Conservation (phyloP, 2,329 filamentous ascomycete species). For the Penicillium sp. region DNA sequence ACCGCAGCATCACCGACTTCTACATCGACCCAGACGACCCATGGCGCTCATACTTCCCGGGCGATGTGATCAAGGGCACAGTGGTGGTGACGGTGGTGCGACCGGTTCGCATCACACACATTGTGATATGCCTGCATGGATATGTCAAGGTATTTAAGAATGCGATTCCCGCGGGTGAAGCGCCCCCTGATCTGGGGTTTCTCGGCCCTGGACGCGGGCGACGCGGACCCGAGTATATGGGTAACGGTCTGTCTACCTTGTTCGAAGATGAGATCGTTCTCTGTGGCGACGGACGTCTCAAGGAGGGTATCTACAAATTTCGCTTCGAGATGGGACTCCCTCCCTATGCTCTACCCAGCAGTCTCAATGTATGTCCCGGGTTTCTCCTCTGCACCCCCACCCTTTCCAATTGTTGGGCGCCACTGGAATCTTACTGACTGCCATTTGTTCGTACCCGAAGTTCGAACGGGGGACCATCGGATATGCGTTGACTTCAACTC, state of each 20-base stretch:
- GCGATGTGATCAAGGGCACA: constrained; percentile 56
- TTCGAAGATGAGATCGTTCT: constrained; percentile 61
- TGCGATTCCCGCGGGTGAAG: constrained; percentile 51
- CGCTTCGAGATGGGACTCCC: constrained; percentile 60
- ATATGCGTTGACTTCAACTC: constrained; percentile 82
- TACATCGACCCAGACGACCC: constrained; percentile 58
- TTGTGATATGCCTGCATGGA: constrained; percentile 58
- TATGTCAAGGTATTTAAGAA: constrained; percentile 62
- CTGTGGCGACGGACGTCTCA: constrained; percentile 58
- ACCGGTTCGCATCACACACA: constrained; percentile 57
- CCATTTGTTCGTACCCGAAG: constrained; percentile 42
- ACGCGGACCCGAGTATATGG: constrained; percentile 51
- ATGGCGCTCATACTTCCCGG: constrained; percentile 56
- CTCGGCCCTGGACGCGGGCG: constrained; percentile 51
- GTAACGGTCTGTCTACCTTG: constrained; percentile 58
- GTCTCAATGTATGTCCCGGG: constrained; percentile 70
- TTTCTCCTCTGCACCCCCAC: too few relatives aligned
- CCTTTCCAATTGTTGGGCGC: not conserved
- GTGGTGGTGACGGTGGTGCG: constrained; percentile 56
- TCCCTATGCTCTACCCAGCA: constrained; percentile 62
- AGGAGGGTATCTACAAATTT: constrained; percentile 61
- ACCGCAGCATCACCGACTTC: constrained; percentile 56
- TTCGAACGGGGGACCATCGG: constrained; percentile 92
- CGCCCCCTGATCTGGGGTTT: constrained; percentile 44
- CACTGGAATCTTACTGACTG: not conserved